Percentiles rank a stretch among this genome's conserved stretches.
Conservation (phyloP, 108 stramenopile genomes). For the Hondaea fermentalgiana region DNA sequence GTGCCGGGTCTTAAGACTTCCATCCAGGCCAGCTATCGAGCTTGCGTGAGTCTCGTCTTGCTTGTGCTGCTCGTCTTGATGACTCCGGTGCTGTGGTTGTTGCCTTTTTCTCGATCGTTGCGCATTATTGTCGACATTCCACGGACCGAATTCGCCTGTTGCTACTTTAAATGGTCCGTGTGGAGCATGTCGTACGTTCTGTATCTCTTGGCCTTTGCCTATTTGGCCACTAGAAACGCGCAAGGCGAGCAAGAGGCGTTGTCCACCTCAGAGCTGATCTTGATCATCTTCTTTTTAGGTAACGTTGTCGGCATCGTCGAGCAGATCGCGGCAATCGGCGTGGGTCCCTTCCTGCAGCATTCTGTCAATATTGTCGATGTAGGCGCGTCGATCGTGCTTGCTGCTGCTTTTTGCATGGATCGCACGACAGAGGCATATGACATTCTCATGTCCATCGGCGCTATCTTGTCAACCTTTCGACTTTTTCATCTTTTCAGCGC, state of each 20-base stretch:
- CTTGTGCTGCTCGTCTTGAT: not conserved
- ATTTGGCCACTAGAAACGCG: not conserved
- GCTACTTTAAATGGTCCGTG: constrained; percentile 19
- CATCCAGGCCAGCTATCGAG: not conserved
- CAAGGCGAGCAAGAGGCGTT: not conserved
- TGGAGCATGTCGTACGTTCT: not conserved
- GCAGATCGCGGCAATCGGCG: not conserved
- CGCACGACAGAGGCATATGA: not conserved
- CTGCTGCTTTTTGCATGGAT: not conserved
- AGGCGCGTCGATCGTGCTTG: not conserved
- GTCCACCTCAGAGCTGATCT: not conserved
- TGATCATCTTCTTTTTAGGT: not conserved
- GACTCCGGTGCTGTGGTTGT: not conserved
- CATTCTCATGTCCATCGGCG: not conserved
- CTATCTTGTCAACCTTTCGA: not conserved
- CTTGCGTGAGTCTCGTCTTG: not conserved
- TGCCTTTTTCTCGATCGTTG: not conserved
- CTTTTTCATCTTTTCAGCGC: constrained; percentile 14
- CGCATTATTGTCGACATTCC: not conserved
- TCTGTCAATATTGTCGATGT: not conserved
- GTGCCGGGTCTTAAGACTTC: not conserved
- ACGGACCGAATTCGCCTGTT: not conserved
- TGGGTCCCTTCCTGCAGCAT: not conserved
- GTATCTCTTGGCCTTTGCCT: not conserved
- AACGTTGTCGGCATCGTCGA: not conserved